A percentile compares a stretch with the other conserved stretches of the same genome.
Evolutionary conservation across 345 rosid species (phyloP).

Genomic region (Boechera retrofracta): DNA sequence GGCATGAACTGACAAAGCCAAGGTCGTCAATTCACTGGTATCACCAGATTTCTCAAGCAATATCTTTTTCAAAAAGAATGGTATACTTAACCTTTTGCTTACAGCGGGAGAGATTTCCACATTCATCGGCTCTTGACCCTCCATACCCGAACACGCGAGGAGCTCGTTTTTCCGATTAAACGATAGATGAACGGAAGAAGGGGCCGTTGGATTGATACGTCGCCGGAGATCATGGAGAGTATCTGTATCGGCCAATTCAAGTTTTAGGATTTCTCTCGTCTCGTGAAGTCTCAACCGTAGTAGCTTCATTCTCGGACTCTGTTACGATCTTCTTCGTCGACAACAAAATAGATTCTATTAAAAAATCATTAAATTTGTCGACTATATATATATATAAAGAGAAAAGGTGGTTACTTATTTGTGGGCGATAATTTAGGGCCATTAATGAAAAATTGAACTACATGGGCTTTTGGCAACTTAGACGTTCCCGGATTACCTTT

Average conservation of each 20-base stretch:
- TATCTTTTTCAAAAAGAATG: constrained; percentile 62
- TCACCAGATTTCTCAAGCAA: constrained; percentile 57
- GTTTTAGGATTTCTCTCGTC: constrained; percentile 54
- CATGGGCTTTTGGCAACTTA: too few relatives aligned
- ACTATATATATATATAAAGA: background rate
- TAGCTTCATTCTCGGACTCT: background rate
- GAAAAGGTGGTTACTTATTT: background rate
- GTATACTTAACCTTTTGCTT: constrained; percentile 54
- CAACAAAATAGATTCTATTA: background rate
- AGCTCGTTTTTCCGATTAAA: constrained; percentile 72
- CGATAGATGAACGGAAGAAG: constrained; percentile 59
- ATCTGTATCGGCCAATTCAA: constrained; percentile 51
- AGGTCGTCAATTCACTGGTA: constrained; percentile 47
- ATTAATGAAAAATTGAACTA: too few relatives aligned
- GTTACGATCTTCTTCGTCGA: background rate
- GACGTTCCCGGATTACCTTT: too few relatives aligned
- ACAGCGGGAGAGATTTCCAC: constrained; percentile 22
- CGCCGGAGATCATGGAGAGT: constrained; percentile 53
- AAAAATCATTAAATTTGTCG: background rate
- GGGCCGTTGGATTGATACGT: constrained; percentile 37
- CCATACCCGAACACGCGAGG: constrained; percentile 7
- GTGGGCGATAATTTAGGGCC: background rate
- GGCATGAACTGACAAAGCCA: constrained; percentile 68
- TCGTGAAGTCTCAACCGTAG: constrained; percentile 58
- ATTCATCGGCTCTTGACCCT: constrained; percentile 29